Base-by-base conservation (phyloP, 768 basidiomycete species). In the Xerocomellus amylosporus region DNA sequence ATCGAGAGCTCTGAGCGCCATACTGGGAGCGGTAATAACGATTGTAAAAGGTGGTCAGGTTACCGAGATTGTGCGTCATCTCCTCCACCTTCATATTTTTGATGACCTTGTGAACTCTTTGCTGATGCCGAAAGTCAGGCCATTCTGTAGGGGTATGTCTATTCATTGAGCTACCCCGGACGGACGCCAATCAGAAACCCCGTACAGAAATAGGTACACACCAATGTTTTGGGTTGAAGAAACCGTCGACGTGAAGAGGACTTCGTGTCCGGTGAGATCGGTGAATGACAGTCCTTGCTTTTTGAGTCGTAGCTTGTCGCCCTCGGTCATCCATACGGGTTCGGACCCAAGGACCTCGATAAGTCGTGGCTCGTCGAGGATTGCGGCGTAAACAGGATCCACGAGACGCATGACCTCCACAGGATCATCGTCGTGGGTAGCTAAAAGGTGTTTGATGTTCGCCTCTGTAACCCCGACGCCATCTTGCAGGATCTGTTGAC, bases 31-130 rank as follows among this genome's bases (percentile, higher is more conserved):
- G 53, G 51, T 43, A 51, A 26, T 52, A 51, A 5, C 53, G 59
- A n/a, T 49, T 77, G 62, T 75, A 74, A 67, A 76, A 77, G 14
- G 71, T 61, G 2, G 75, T 74, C 26, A 77, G 62, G n/a, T 61
- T 62, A 8, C 58, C 60, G 47, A 77, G 68, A 55, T 74, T 68
- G 7, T 65, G 46, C 44, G 74, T 64, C 58, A 67, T 59, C 75
- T 77, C 81, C 0, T 46, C 41, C 15, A 41, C 20, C 5, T 52
- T 49, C 15, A 58, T 14, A 22, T 13, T 28, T 19, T 34, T 17
- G 7, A 58, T 54, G 37, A 51, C 55, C 5, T 43, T 3, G 24
- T 24, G 19, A 26, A 67, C 44, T 42, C 39, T 59, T 24, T 62
- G 60, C 38, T 64, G 46, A 14, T 55, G 48, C 17, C 44, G 54